Evolutionary conservation across 345 rosid species (phyloP), one percentile per base, ranked within the genome.

Genomic region (Alliaria petiolata): DNA sequence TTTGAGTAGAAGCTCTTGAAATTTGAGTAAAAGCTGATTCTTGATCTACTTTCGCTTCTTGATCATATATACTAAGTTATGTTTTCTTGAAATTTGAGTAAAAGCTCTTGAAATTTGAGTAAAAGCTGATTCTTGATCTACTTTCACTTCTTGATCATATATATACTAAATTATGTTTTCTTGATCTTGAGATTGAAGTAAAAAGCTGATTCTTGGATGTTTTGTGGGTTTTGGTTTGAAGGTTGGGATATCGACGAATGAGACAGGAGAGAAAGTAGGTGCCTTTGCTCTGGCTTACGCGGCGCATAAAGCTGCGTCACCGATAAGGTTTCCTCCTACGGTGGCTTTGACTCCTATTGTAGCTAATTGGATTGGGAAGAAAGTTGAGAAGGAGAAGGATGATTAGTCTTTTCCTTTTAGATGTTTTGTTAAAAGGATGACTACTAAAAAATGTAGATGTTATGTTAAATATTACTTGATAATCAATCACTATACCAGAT

Each of bases 231-330:
- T 22, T 22, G 25, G 1, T 44, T n/a, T 52, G 64, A 78, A 90
- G 97, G 89, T 89, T 67, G 97, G 97, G 65, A 86, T 93, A 60
- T 54, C 96, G 30, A 54, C 78, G 5, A 81, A 85, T 74, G 96
- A 74, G 8, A 77, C 95, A 0, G 95, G 96, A 2, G 93, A 84
- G 86, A 91, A 84, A 72, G 93, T 95, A 0, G 96, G 99, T 5
- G 85, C 95, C 4, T 83, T 91, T 80, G 96, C 96, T 17, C 64
- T 93, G 77, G 97, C 98, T 0, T 85, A 89, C 34, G 97, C 96
- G 8, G 97, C 98, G 0, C 98, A 93, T 71, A 93, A 93, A 79
- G 98, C 97, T 46, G 97, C 98, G 2, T 93, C 98, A 13, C 98
- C 95, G 0, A 91, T 91, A 5, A 83, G 97, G 85, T 91, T 93